Evolutionary conservation across 2,329 filamentous ascomycete species (phyloP), one percentile per base, ranked within the genome.

Genomic region (Byssoonygena ceratinophila): DNA sequence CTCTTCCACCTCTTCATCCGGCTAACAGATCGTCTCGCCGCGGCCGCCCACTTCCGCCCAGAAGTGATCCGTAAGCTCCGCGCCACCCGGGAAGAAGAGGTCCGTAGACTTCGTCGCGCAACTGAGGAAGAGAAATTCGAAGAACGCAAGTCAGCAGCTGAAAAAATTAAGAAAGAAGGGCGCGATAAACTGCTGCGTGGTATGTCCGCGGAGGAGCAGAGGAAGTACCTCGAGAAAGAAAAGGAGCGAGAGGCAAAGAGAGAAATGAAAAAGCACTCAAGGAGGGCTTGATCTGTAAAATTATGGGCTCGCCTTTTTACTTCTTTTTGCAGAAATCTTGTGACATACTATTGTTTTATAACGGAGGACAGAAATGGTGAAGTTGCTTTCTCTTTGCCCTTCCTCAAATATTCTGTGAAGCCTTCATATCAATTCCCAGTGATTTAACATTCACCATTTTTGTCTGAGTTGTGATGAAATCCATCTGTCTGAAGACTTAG

Each of bases 21-120:
- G 58, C 73, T 96, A n/a, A 79, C 88, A 37, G 92, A 98, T 66
- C 74, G 79, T 60, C 84, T 98, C 46, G 88, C 84, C 53, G 74
- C 80, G 52, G 71, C 72, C 23, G 90, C 81, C 9, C 90, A 87
- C 70, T 96, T 96, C 82, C 87, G 92, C 11, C 81, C 87, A 34
- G 87, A 97, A 74, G 89, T 95, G 31, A 73, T 84, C 67, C 87
- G 87, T 68, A 94, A 94, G 76, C 78, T 98, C 59, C 82, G 82
- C 63, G 74, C 75, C 56, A 83, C 83, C 31, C 88, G 92, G 58
- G 91, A 97, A 40, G 83, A 87, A 53, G 83, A 87, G 63, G 79
- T 86, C 62, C 79, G 79, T 64, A 85, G 85, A 73, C 82, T 98
- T 63, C 82, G 85, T 68, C 89, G 86, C 71, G 74, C 79, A 0